Conservation (phyloP, 441 rosid species). For the Viola pubescens region DNA sequence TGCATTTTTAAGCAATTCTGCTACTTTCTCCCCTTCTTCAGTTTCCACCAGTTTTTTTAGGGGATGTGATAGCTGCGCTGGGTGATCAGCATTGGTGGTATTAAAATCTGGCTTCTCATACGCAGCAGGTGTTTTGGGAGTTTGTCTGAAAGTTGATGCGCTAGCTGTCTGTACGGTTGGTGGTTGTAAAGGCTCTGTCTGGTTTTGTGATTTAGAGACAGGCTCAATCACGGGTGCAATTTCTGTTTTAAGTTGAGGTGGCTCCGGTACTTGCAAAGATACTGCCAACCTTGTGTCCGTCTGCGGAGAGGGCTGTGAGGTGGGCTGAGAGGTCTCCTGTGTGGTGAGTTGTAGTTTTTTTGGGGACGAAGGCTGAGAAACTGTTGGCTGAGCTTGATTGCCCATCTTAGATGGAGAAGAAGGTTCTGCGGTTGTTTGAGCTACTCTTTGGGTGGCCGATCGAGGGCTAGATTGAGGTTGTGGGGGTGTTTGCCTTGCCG, state of each 20-base stretch:
- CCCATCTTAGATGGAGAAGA: slow-evolving; percentile 28
- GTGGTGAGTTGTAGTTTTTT: no score
- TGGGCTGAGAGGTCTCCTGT: no score
- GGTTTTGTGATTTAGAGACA: slow-evolving; percentile 8
- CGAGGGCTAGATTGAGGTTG: slow-evolving; percentile 26
- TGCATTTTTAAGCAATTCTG: neutral
- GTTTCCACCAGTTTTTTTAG: slow-evolving; percentile 16
- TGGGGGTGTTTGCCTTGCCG: slow-evolving; percentile 21
- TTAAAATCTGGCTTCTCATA: slow-evolving; percentile 13
- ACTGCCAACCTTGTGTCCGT: neutral
- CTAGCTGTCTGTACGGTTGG: neutral
- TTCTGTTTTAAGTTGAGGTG: slow-evolving; percentile 14
- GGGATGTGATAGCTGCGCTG: slow-evolving; percentile 4
- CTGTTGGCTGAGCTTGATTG: slow-evolving; percentile 16
- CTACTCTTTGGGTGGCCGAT: slow-evolving; percentile 25
- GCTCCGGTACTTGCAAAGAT: slow-evolving; percentile 1
- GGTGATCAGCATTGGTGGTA: slow-evolving; percentile 3
- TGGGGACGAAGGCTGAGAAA: slow-evolving; percentile 20
- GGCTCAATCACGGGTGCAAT: slow-evolving; percentile 10
- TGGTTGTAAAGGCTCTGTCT: slow-evolving; percentile 11
- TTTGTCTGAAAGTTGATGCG: slow-evolving; percentile 5
- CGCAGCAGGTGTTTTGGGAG: slow-evolving; percentile 14
- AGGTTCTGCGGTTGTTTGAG: slow-evolving; percentile 23
- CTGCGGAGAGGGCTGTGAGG: no score
- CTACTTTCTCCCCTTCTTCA: slow-evolving; percentile 20